A percentile compares a stretch with the other conserved stretches of the same genome.
phyloP scores from a whole-genome alignment of 2,329 filamentous ascomycete genomes.

The Triangularia verruculosa region DNA sequence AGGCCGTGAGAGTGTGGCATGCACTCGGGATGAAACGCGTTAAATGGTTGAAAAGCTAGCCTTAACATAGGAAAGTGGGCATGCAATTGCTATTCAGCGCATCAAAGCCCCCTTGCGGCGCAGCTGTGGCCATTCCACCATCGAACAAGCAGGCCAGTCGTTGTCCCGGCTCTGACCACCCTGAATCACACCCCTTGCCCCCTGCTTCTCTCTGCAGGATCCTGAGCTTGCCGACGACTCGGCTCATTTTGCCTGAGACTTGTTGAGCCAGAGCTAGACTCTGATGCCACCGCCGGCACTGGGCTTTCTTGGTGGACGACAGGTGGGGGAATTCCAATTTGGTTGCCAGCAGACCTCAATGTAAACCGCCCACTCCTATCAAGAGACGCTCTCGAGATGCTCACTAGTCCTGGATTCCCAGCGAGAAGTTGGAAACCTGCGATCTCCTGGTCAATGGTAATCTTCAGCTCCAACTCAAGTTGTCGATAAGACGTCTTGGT shows the following conservation, averaged over 20 bases:
- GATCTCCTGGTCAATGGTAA: conserved; percentile 1
- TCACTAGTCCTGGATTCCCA: neutral
- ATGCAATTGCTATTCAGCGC: neutral
- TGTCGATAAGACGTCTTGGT: conserved; percentile 4
- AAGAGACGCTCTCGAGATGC: neutral
- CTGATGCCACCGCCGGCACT: neutral
- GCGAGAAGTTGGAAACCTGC: neutral
- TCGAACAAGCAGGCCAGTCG: neutral
- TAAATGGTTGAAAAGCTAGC: no score
- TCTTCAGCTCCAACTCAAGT: conserved; percentile 14
- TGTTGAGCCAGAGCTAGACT: neutral
- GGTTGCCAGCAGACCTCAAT: neutral
- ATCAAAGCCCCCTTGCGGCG: neutral
- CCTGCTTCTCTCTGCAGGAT: neutral
- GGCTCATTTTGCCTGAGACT: neutral
- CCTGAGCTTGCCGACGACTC: neutral
- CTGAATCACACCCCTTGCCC: neutral
- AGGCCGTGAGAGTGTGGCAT: neutral
- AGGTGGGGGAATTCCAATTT: neutral
- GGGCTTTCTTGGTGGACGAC: neutral
- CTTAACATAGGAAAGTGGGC: no score
- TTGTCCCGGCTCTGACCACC: neutral
- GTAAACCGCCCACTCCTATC: neutral
- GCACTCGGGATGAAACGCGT: no score
- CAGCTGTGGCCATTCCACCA: neutral